Percentiles rank a stretch among this genome's conserved stretches.
phyloP scores from a whole-genome alignment of 2,329 filamentous ascomycete genomes.

The Colletotrichum tropicicola region DNA sequence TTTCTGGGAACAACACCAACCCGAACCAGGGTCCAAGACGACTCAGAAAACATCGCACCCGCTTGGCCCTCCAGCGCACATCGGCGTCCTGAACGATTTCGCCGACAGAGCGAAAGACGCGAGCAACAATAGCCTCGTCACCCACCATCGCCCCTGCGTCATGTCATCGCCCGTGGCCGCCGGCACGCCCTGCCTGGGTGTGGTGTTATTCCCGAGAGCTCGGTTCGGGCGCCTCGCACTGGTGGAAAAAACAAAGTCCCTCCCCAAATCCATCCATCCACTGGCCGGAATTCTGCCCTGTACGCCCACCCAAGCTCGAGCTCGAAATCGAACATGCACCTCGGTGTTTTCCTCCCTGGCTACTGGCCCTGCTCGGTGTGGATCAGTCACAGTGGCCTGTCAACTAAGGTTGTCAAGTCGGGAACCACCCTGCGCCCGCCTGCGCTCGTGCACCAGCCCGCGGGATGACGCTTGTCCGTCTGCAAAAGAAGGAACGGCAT shows the following conservation, averaged over 20 bases:
- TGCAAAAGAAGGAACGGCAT: background rate
- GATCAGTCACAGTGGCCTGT: background rate
- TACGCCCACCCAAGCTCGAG: no score
- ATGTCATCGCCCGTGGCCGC: background rate
- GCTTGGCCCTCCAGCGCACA: background rate
- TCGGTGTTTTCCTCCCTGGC: conserved; percentile 16
- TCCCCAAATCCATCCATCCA: background rate
- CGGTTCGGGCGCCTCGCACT: conserved; percentile 7
- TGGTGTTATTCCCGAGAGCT: conserved; percentile 11
- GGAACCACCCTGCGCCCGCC: background rate
- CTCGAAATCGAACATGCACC: conserved; percentile 18
- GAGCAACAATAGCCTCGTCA: conserved; percentile 12
- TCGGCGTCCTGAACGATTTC: conserved; percentile 12
- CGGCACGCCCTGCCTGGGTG: background rate
- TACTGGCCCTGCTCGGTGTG: no score
- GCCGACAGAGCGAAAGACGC: conserved; percentile 16
- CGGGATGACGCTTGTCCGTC: conserved; percentile 27
- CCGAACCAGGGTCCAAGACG: background rate
- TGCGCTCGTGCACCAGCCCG: background rate
- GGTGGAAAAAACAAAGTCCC: conserved; percentile 14
- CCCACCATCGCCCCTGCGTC: background rate
- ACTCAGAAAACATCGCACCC: background rate
- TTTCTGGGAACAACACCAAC: background rate
- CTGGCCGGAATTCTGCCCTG: background rate
- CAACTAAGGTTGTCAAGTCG: background rate